Percentiles rank a stretch among this genome's conserved stretches.
Conservation (phyloP, 1,139 yeast species). For the Hyphopichia pseudoburtonii region DNA sequence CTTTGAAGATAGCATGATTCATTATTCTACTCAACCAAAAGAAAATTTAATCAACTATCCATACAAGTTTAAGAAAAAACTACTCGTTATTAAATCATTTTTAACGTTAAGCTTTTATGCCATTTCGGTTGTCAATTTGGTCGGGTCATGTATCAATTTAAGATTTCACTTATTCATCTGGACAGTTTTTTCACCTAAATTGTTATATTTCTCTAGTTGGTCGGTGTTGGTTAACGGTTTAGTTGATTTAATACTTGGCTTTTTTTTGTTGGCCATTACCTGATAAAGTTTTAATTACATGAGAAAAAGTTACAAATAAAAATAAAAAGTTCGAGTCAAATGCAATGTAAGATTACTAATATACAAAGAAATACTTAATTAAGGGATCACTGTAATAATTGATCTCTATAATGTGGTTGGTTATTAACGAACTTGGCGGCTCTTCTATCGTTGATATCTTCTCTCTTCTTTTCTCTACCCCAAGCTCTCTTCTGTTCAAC, state of each 20-base stretch:
- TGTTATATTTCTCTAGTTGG: conserved; percentile 84
- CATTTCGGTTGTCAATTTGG: conserved; percentile 55
- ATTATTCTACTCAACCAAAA: background rate
- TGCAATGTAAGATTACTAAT: background rate
- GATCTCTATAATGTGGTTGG: conserved; percentile 92
- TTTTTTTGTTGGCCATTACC: conserved; percentile 7
- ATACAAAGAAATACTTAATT: background rate
- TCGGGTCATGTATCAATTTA: conserved; percentile 69
- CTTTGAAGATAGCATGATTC: conserved; percentile 26
- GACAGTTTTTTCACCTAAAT: conserved; percentile 96
- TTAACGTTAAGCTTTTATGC: conserved; percentile 54
- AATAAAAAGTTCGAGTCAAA: background rate
- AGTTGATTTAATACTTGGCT: conserved; percentile 33
- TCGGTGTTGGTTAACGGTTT: conserved; percentile 48
- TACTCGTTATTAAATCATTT: conserved; percentile 35
- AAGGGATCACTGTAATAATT: conserved; percentile 64
- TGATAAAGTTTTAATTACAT: background rate
- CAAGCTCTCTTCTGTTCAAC: conserved; percentile 73
- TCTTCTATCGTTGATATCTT: conserved; percentile 72
- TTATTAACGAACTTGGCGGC: conserved; percentile 79
- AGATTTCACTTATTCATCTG: conserved; percentile 90
- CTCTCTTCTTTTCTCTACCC: conserved; percentile 67
- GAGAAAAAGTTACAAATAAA: background rate
- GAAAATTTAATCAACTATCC: background rate
- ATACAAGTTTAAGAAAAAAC: conserved; percentile 27